Base-by-base conservation (phyloP, 306 rosid species). In the Spatholobus suberectus region DNA sequence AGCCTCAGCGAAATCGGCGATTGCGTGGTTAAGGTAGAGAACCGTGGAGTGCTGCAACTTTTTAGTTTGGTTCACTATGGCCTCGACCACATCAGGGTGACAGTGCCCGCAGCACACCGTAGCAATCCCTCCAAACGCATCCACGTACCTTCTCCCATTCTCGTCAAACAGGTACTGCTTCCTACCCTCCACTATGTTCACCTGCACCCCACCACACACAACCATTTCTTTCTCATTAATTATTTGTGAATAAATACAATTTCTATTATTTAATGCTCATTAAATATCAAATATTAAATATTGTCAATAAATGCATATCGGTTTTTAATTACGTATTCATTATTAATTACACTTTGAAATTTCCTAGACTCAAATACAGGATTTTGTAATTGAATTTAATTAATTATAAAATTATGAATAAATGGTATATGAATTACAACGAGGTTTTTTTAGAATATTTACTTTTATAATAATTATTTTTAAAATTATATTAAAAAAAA, bases 81-180 rank as follows among this genome's bases (percentile, higher is more conserved):
- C 98, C 3, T 84, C 89, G 1, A 92, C 90, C 82, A 94, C 95
- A 78, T 94, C 95, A 21, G 95, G 97, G 75, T 94, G 98, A 76
- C 97, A 92, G 89, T 94, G 98, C 11, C 98, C 98, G 87, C 98
- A 94, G 11, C 94, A 46, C 87, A 94, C 98, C 66, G 97, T 92
- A 4, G 98, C 98, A 65, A 92, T 94, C 52, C 98, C 98, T 37
- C 95, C 98, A 38, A 92, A 94, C 0, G 90, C 98, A 57, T 94
- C 98, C 66, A 94, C 35, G 54, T 92, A 94, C 67, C 98, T 87
- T 54, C 86, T 85, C 1, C 98, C 98, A 0, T 83, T 86, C 41
- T 94, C 97, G 27, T 94, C 98, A 83, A 89, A 94, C 86, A 94
- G 80, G 84, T 94, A 94, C 76, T 94, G 98, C 89, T 0, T 88